Evolutionary conservation across 768 basidiomycete genomes (phyloP).

Genomic region (Phallus indusiatus): DNA sequence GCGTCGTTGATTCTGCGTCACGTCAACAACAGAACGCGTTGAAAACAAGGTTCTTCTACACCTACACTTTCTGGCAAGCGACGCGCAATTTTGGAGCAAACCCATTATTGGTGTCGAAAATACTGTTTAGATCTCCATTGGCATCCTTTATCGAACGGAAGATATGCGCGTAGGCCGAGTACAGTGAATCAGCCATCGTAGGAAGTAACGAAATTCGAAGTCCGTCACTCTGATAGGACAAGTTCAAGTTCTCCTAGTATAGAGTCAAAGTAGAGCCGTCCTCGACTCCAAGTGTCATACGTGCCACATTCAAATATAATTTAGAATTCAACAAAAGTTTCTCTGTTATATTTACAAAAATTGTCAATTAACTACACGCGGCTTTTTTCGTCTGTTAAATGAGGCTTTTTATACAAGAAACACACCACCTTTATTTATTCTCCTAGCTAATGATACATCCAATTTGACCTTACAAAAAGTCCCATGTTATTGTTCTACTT

Average conservation of each 20-base stretch:
- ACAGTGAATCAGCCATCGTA: slow-evolving; percentile 43
- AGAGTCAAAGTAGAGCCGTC: no score
- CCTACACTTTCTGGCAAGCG: slow-evolving; percentile 50
- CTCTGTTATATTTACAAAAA: no score
- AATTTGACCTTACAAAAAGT: background rate
- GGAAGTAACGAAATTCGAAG: background rate
- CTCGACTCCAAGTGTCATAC: no score
- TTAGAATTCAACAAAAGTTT: no score
- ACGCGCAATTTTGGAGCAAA: slow-evolving; percentile 57
- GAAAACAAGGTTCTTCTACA: slow-evolving; percentile 23
- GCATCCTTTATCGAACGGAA: slow-evolving; percentile 44
- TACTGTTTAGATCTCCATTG: slow-evolving; percentile 44
- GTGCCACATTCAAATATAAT: no score
- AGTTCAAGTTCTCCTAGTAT: background rate
- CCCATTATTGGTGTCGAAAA: slow-evolving; percentile 58
- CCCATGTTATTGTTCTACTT: background rate
- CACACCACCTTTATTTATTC: no score
- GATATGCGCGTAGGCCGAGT: slow-evolving; percentile 59
- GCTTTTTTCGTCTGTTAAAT: no score
- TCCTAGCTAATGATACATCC: background rate
- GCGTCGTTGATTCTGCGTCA: slow-evolving; percentile 1
- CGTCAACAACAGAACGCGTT: background rate
- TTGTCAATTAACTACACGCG: no score
- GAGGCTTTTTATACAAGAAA: no score
- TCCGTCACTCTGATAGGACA: background rate